Conservation (phyloP, 257 asterid species). For the Cordia subcordata region DNA sequence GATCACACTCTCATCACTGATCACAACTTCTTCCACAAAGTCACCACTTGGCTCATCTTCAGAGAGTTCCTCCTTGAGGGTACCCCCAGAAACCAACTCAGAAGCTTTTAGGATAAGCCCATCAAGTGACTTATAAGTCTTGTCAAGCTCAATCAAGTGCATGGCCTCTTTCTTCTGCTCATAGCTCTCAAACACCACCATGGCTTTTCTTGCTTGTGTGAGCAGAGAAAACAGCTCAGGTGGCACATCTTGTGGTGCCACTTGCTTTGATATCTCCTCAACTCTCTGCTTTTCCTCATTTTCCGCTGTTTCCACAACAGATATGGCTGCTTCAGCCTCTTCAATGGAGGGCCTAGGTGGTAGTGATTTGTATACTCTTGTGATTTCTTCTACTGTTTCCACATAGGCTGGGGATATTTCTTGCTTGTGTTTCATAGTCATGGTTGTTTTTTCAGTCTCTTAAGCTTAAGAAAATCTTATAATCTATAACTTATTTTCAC, state of each 20-base stretch:
- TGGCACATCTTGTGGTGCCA: slow-evolving; percentile 35
- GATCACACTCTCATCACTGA: slow-evolving; percentile 23
- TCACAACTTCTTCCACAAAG: slow-evolving; percentile 21
- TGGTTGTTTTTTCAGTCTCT: slow-evolving; percentile 14
- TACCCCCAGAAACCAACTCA: slow-evolving; percentile 46
- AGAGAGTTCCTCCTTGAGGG: slow-evolving; percentile 10
- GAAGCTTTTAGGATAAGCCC: slow-evolving; percentile 55
- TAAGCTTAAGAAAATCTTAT: neutral
- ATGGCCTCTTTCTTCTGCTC: slow-evolving; percentile 65
- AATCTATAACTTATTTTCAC: too few relatives aligned
- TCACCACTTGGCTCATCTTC: slow-evolving; percentile 34
- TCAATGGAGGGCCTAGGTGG: slow-evolving; percentile 65
- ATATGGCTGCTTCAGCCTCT: slow-evolving; percentile 61
- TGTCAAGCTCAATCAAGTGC: slow-evolving; percentile 52
- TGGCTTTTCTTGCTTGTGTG: slow-evolving; percentile 39
- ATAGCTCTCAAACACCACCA: slow-evolving; percentile 39
- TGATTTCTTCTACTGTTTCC: slow-evolving; percentile 57
- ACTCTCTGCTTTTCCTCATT: slow-evolving; percentile 37
- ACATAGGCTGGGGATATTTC: slow-evolving; percentile 32
- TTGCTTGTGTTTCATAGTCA: slow-evolving; percentile 34
- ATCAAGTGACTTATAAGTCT: slow-evolving; percentile 48
- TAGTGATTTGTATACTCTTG: slow-evolving; percentile 48
- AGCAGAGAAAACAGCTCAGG: slow-evolving; percentile 48
- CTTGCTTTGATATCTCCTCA: slow-evolving; percentile 45
- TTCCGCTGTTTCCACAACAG: slow-evolving; percentile 47